Evolutionary conservation across 1,284 basidiomycete genomes (phyloP).

Genomic region (Ganoderma meredithae): DNA sequence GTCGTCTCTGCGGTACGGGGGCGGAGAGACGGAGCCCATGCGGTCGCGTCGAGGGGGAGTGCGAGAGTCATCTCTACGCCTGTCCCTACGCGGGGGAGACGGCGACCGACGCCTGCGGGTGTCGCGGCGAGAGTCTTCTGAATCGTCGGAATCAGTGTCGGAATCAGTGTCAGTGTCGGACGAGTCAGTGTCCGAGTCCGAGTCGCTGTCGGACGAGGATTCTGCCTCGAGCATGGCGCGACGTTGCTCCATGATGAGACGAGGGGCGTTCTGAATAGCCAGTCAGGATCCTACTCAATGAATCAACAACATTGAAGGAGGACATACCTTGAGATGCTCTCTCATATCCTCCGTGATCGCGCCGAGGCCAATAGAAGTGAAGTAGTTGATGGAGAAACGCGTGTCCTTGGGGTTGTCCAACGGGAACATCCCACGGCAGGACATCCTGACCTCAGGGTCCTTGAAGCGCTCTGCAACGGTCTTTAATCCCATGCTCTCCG

Average conservation of each 20-base stretch:
- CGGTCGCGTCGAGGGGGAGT: slow-evolving; percentile 33
- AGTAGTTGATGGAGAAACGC: slow-evolving; percentile 98
- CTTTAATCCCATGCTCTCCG: slow-evolving; percentile 92
- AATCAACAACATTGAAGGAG: slow-evolving; percentile 17
- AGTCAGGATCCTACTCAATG: slow-evolving; percentile 13
- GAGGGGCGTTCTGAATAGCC: slow-evolving; percentile 80
- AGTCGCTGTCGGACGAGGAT: slow-evolving; percentile 62
- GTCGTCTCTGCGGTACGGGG: slow-evolving; percentile 41
- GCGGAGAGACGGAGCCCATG: slow-evolving; percentile 31
- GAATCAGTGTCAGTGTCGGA: slow-evolving; percentile 49
- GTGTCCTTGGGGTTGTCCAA: slow-evolving; percentile 97
- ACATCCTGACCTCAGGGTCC: slow-evolving; percentile 81
- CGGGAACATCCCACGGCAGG: slow-evolving; percentile 91
- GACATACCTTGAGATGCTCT: slow-evolving; percentile 87
- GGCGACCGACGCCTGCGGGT: slow-evolving; percentile 38
- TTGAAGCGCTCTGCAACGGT: slow-evolving; percentile 86
- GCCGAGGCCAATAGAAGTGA: slow-evolving; percentile 93
- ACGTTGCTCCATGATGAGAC: slow-evolving; percentile 91
- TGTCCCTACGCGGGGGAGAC: slow-evolving; percentile 43
- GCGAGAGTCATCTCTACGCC: slow-evolving; percentile 34
- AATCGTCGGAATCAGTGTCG: slow-evolving; percentile 35
- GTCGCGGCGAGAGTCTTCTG: slow-evolving; percentile 42
- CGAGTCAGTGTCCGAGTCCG: slow-evolving; percentile 46
- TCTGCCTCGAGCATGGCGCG: slow-evolving; percentile 82
- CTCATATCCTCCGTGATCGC: slow-evolving; percentile 95